A percentile compares a stretch with the other conserved stretches of the same genome.
These are phyloP conservation scores for Fraxinus anomala DNA, from an alignment of 257 asterid species.

Conservation along the genomic window DNA sequence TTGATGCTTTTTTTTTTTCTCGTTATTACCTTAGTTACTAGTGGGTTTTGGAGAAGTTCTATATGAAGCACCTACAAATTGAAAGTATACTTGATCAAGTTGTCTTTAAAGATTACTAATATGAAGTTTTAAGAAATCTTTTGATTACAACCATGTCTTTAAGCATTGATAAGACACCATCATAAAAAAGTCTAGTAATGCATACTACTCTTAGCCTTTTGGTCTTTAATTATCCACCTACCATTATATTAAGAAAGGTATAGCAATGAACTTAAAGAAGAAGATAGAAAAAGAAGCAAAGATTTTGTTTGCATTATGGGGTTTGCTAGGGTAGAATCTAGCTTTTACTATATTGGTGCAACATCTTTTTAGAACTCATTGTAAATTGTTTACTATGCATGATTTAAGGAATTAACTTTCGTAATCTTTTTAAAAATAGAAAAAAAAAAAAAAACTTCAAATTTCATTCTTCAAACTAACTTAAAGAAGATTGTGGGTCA, in stretches of 20 bases:
- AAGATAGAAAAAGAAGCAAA: not conserved
- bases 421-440: not conserved
- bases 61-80: not conserved
- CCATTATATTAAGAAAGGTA: slow-evolving; percentile 1
- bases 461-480: no score
- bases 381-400: not conserved
- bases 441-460: not conserved
- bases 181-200: not conserved
- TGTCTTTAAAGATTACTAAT: not conserved
- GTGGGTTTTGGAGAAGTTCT: not conserved
- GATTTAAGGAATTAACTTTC: not conserved
- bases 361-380: not conserved
- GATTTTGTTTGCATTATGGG: not conserved
- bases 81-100: not conserved
- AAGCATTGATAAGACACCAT: slow-evolving; percentile 1
- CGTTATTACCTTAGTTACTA: no score
- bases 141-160: not conserved
- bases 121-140: not conserved
- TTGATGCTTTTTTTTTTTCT: no score
- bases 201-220: not conserved
- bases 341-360: not conserved
- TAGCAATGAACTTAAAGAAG: not conserved
- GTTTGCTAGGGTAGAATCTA: not conserved
- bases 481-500: not conserved
- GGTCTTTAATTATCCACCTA: not conserved